A percentile compares a stretch with the other conserved stretches of the same genome.
Conservation (phyloP, 305 asterid genomes). For the Rubia peregrina region DNA sequence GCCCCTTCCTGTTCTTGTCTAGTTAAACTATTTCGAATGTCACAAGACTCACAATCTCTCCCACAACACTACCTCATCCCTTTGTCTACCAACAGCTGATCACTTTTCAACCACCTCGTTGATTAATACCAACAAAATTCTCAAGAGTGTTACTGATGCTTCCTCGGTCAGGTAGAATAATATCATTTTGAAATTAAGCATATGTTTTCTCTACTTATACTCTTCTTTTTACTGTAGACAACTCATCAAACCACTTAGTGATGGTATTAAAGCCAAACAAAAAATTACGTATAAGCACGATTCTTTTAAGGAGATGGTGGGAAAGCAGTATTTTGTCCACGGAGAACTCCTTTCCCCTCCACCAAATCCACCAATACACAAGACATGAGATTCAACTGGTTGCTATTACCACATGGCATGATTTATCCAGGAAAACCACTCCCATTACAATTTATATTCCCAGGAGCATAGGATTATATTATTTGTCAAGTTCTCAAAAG, state of each 20-base stretch:
- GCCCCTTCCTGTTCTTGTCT: background rate
- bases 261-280: background rate
- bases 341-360: background rate
- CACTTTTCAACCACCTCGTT: background rate
- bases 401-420: background rate
- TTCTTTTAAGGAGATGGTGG: background rate
- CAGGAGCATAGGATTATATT: background rate
- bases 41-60: background rate
- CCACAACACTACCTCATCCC: background rate
- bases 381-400: background rate
- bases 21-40: background rate
- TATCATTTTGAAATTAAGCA: background rate
- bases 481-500: background rate
- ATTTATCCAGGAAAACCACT: background rate
- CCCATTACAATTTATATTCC: background rate
- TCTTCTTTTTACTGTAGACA: background rate
- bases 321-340: conserved; percentile 4
- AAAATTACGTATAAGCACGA: background rate
- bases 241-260: background rate
- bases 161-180: background rate
- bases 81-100: background rate
- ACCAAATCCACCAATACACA: background rate
- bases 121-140: background rate
- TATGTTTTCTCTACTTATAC: background rate
- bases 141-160: background rate